phyloP scores from a whole-genome alignment of 2,329 filamentous ascomycete species.

The Diaporthe eres region DNA sequence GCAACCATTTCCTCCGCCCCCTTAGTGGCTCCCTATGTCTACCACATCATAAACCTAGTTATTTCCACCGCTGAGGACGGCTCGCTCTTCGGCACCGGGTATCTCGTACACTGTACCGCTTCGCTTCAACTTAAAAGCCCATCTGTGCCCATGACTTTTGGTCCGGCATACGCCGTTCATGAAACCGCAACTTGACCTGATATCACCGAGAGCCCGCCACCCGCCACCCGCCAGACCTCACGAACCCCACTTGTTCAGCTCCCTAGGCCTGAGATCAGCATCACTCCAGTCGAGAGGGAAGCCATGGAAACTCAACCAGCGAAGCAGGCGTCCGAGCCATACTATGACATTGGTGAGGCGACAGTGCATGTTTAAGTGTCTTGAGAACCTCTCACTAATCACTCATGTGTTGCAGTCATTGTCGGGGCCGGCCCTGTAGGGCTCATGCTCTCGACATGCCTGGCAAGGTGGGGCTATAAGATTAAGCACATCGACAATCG shows the following conservation, averaged over 20 bases:
- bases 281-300: neutral
- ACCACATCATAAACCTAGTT: neutral
- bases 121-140: neutral
- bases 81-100: neutral
- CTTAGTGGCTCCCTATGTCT: neutral
- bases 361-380: neutral
- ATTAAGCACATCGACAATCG: slow-evolving; percentile 97
- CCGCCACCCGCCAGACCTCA: too few species aligned
- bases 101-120: neutral
- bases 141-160: neutral
- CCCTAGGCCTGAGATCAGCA: neutral
- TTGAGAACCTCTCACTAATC: slow-evolving; percentile 37
- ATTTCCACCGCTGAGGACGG: neutral
- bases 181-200: neutral
- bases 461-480: slow-evolving; percentile 93
- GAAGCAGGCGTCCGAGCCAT: slow-evolving; percentile 36
- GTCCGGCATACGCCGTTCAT: neutral
- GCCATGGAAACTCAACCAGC: slow-evolving; percentile 41
- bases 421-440: slow-evolving; percentile 92
- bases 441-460: slow-evolving; percentile 87
- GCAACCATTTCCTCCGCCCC: neutral
- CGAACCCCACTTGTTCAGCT: too few species aligned
- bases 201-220: neutral
- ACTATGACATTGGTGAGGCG: slow-evolving; percentile 44
- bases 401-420: slow-evolving; percentile 71